Evolutionary conservation across 441 rosid species (phyloP).

Genomic region (Lepidium campestre): DNA sequence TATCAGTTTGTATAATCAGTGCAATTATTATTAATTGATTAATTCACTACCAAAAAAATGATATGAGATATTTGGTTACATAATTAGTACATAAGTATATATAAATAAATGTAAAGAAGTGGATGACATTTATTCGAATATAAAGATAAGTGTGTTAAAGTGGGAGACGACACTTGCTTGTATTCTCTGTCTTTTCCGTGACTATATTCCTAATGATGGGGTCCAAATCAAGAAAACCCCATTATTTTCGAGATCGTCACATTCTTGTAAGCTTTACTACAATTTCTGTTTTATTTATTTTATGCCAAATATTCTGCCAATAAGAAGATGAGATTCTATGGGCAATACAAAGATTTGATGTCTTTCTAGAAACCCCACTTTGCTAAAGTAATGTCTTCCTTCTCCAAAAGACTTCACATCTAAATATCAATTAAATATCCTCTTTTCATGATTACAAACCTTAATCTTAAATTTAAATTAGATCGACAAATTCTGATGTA

Average conservation of each 20-base stretch:
- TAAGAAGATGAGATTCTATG: constrained; percentile 25
- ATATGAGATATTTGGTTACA: background rate
- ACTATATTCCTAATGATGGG: constrained; percentile 26
- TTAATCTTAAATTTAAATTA: background rate
- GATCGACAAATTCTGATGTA: no score
- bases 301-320: constrained; percentile 14
- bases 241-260: constrained; percentile 5
- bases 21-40: no score
- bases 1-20: background rate
- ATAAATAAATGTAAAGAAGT: background rate
- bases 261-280: background rate
- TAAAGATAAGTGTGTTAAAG: constrained; percentile 3
- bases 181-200: constrained; percentile 7
- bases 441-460: constrained; percentile 8
- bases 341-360: constrained; percentile 26
- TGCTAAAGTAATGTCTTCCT: background rate
- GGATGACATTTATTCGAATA: constrained; percentile 19
- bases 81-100: background rate
- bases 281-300: background rate
- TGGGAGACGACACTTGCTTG: constrained; percentile 24
- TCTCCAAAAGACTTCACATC: background rate
- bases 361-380: constrained; percentile 21
- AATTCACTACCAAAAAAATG: no score
- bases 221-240: constrained; percentile 5
- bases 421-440: background rate